Percentiles rank a stretch among this genome's conserved stretches.
phyloP scores from a whole-genome alignment of 495 filamentous ascomycete genomes.

The Neurospora sp. region DNA sequence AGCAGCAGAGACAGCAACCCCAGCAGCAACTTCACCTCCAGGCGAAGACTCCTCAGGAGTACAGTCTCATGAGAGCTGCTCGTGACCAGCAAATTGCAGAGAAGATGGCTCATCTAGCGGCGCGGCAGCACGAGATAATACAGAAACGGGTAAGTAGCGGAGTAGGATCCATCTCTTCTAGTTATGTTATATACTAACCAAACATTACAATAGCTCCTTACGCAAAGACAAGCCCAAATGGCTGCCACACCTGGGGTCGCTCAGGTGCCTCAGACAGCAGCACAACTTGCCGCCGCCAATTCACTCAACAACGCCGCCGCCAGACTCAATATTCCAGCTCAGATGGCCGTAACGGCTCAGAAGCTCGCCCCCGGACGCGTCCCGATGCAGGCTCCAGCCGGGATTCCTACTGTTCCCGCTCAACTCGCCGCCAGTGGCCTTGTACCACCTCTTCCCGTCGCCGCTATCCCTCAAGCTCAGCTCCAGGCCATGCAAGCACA shows the following conservation, averaged over 20 bases:
- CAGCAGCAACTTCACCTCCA: constrained; percentile 44
- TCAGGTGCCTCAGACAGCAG: constrained; percentile 20
- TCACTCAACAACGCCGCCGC: constrained; percentile 22
- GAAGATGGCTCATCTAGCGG: constrained; percentile 57
- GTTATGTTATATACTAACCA: constrained; percentile 7
- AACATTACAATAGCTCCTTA: constrained; percentile 11
- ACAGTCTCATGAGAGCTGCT: constrained; percentile 79
- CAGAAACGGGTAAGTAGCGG: constrained; percentile 44
- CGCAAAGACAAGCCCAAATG: constrained; percentile 27
- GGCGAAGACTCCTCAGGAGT: constrained; percentile 68
- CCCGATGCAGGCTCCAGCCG: constrained; percentile 33
- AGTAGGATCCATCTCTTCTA: not conserved
- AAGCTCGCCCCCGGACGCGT: constrained; percentile 25
- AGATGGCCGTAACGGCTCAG: constrained; percentile 27
- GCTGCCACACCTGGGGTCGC: constrained; percentile 31
- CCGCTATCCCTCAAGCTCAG: constrained; percentile 65
- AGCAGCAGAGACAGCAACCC: constrained; percentile 47
- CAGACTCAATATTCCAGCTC: constrained; percentile 27
- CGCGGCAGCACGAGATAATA: constrained; percentile 44
- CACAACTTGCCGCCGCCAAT: constrained; percentile 31
- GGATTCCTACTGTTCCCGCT: constrained; percentile 27
- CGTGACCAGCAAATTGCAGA: constrained; percentile 70
- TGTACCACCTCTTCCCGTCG: constrained; percentile 51
- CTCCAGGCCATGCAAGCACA: constrained; percentile 50
- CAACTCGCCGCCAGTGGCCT: constrained; percentile 34